Evolutionary conservation across 1,139 yeast genomes (phyloP).

Genomic region (Meyerozyma elateridarum): DNA sequence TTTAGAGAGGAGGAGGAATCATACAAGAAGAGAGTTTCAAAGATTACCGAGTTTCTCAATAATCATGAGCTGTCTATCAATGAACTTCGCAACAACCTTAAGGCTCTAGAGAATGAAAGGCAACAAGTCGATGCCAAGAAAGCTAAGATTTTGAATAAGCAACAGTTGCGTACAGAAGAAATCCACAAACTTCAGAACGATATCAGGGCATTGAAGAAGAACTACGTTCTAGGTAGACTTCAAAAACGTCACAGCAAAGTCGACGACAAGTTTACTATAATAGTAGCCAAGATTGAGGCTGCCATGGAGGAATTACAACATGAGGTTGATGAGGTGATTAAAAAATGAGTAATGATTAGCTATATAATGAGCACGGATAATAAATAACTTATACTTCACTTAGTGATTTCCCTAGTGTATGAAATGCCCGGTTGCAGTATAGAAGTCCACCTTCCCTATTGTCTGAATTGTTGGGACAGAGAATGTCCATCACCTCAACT

Average conservation of each 20-base stretch:
- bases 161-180: conserved; percentile 23
- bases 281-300: conserved; percentile 30
- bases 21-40: conserved; percentile 19
- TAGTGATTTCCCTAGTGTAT: conserved; percentile 40
- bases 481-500: conserved; percentile 51
- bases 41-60: conserved; percentile 20
- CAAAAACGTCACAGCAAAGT: conserved; percentile 26
- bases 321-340: conserved; percentile 9
- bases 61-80: conserved; percentile 25
- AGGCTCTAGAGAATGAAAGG: conserved; percentile 20
- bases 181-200: conserved; percentile 23
- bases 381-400: not conserved
- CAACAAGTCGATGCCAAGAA: conserved; percentile 20
- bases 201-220: conserved; percentile 26
- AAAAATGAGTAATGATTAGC: conserved; percentile 4
- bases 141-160: conserved; percentile 25
- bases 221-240: conserved; percentile 23
- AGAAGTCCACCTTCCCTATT: conserved; percentile 53
- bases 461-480: conserved; percentile 1
- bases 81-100: conserved; percentile 20
- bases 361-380: not conserved
- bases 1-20: conserved; percentile 19
- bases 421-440: conserved; percentile 62
- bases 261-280: conserved; percentile 35
- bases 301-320: conserved; percentile 15